These are phyloP conservation scores for Erigeron philadelphicus DNA, from an alignment of 140 eudicot species.

Conservation along the genomic window DNA sequence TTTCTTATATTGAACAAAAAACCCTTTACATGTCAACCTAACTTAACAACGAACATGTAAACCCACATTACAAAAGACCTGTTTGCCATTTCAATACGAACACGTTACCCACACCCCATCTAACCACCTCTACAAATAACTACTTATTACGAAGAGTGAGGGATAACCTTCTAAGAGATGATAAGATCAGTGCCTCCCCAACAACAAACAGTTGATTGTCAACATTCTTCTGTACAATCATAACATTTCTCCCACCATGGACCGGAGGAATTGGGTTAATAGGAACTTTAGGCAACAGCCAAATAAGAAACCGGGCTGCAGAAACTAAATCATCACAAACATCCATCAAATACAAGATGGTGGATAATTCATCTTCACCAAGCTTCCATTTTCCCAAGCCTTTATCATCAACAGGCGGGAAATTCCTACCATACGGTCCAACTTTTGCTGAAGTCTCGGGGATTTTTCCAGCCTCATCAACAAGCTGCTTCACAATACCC, in stretches of 20 bases:
- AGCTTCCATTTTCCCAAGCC: constrained; percentile 64
- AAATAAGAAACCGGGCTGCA: constrained; percentile 67
- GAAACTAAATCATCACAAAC: constrained; percentile 59
- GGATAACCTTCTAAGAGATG: constrained; percentile 73
- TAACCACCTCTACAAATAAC: constrained; percentile 8
- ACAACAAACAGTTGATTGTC: constrained; percentile 62
- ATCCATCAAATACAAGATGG: constrained; percentile 70
- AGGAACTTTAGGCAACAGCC: constrained; percentile 77
- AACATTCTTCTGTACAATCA: constrained; percentile 56
- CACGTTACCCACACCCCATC: background rate
- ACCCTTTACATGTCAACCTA: background rate
- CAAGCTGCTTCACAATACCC: constrained; percentile 54
- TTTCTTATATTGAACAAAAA: background rate
- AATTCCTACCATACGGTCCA: constrained; percentile 46
- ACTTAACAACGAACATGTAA: background rate
- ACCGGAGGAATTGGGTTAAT: constrained; percentile 41
- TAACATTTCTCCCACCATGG: constrained; percentile 61
- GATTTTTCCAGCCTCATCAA: constrained; percentile 73
- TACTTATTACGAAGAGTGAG: constrained; percentile 3
- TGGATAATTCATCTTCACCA: constrained; percentile 85
- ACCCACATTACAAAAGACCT: background rate
- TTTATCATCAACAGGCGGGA: constrained; percentile 56
- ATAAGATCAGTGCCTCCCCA: constrained; percentile 68
- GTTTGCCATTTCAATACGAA: background rate
- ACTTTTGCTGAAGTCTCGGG: constrained; percentile 40